A percentile compares a stretch with the other conserved stretches of the same genome.
These are phyloP conservation scores for Fusarium sp. DNA, from an alignment of 2,329 filamentous ascomycete species.

Conservation along the genomic window DNA sequence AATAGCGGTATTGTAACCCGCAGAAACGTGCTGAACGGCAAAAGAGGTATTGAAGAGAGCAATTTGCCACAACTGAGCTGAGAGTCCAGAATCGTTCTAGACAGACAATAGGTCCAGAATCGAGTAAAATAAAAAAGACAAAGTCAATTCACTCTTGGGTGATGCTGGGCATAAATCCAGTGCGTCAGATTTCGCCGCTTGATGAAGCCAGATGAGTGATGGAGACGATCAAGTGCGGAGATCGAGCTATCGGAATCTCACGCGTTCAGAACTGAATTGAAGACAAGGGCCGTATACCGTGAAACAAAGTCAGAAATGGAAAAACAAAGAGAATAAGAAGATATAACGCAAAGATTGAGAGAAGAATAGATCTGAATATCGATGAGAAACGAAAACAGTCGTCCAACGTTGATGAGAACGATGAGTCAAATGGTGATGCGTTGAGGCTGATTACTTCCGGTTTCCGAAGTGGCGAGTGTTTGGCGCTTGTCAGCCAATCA, in stretches of 20 bases:
- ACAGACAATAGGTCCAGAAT: slow-evolving; percentile 4
- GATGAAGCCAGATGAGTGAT: slow-evolving; percentile 20
- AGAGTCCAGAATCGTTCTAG: slow-evolving; percentile 1
- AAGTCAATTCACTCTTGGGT: slow-evolving; percentile 1
- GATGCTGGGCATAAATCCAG: slow-evolving; percentile 5
- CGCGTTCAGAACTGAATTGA: slow-evolving; percentile 6
- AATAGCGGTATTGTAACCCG: neutral
- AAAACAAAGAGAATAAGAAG: neutral
- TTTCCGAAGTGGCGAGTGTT: slow-evolving; percentile 31
- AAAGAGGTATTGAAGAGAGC: slow-evolving; percentile 1
- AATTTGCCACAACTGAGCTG: slow-evolving; percentile 24
- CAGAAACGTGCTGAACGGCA: neutral
- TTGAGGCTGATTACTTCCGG: slow-evolving; percentile 13
- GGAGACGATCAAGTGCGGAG: slow-evolving; percentile 28
- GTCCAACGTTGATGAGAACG: slow-evolving; percentile 6
- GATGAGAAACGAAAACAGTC: slow-evolving; percentile 18
- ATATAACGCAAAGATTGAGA: slow-evolving; percentile 8
- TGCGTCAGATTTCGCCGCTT: slow-evolving; percentile 38
- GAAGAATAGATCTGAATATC: slow-evolving; percentile 3
- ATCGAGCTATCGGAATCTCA: slow-evolving; percentile 22
- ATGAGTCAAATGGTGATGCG: slow-evolving; percentile 41
- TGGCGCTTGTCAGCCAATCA: slow-evolving; percentile 20
- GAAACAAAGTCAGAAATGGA: neutral
- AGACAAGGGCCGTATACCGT: neutral
- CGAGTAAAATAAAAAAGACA: neutral